Conservation (phyloP, 139 green algal species). For the Coelastrella sp. region DNA sequence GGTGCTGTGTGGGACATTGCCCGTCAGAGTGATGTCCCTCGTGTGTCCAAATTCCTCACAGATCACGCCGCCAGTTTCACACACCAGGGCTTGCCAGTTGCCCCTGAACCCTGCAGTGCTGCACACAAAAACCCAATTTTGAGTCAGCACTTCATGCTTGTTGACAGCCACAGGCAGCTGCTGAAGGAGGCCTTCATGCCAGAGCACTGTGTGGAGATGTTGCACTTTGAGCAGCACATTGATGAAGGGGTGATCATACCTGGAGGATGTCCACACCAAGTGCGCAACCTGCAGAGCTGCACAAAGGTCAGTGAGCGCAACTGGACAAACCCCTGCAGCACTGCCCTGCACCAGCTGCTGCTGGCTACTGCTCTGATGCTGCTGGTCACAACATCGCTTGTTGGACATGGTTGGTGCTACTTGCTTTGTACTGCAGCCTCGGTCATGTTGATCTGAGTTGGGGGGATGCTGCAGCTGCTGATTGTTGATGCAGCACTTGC, state of each 20-base stretch:
- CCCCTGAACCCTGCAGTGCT: background rate
- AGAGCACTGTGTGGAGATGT: constrained; percentile 32
- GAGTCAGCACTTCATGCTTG: constrained; percentile 27
- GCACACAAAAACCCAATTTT: background rate
- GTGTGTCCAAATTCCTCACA: constrained; percentile 59
- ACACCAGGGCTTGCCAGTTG: background rate
- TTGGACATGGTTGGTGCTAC: too few species aligned
- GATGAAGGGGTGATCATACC: constrained; percentile 91
- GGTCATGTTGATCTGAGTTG: too few species aligned
- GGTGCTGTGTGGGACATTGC: constrained; percentile 94
- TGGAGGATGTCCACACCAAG: constrained; percentile 66
- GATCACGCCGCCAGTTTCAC: background rate
- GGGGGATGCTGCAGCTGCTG: too few species aligned
- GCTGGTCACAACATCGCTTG: too few species aligned
- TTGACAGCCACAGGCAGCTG: background rate
- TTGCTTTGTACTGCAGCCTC: too few species aligned
- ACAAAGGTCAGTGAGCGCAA: background rate
- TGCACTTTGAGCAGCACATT: constrained; percentile 82
- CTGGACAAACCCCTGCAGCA: background rate
- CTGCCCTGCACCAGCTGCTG: too few species aligned
- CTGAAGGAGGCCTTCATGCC: background rate
- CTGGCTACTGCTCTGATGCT: too few species aligned
- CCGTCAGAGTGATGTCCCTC: constrained; percentile 47
- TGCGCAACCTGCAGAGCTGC: constrained; percentile 73
- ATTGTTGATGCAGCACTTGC: too few species aligned